Base-by-base conservation (phyloP, 1,284 basidiomycete genomes). In the Cystobasidiaceae sp. region DNA sequence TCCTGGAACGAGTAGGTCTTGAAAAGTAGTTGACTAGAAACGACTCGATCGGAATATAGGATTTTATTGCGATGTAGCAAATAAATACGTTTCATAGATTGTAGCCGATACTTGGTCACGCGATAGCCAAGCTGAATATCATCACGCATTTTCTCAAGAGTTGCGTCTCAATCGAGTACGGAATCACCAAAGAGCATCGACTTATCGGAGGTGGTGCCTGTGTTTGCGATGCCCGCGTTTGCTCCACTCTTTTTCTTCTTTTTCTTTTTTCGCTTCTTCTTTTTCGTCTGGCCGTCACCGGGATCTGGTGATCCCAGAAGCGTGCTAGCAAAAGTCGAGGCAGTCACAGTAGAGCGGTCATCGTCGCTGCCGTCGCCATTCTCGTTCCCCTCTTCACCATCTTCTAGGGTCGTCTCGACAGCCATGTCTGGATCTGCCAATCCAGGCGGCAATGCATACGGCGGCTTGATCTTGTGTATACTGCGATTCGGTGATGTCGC, bases 171-270 rank as follows among this genome's bases (percentile, higher is more conserved):
- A 13, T 64, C 61, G 28, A 64, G 30, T 27, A 64, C 52, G n/a
- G 61, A 64, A 28, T 44, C 28, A 13, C 61, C 61, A 33, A 64
- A 64, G 9, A 64, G 52, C 61, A 46, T 59, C 4, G 27, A 41
- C 15, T 45, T 44, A 13, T 57, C 37, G n/a, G 34, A 25, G 6
- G n/a, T 5, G 4, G 39, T 44, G 19, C 3, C 15, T 21, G 25
- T 17, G 28, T 28, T 13, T 4, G 30, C 37, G 3, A 11, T 37
- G 43, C 25, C 21, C 32, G 19, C 32, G 37, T 11, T 23, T 57
- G 25, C 7, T 45, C 32, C 28, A 15, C 39, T 55, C 61, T 56
- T 64, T 33, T 64, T 64, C 51, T 56, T 55, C 39, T 64, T 64
- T 15, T 55, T 56, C 27, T 50, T 55, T 17, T 51, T 52, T 37